These are phyloP conservation scores for Leucosporidium scottii DNA, from an alignment of 768 basidiomycete species.

Conservation along the genomic window DNA sequence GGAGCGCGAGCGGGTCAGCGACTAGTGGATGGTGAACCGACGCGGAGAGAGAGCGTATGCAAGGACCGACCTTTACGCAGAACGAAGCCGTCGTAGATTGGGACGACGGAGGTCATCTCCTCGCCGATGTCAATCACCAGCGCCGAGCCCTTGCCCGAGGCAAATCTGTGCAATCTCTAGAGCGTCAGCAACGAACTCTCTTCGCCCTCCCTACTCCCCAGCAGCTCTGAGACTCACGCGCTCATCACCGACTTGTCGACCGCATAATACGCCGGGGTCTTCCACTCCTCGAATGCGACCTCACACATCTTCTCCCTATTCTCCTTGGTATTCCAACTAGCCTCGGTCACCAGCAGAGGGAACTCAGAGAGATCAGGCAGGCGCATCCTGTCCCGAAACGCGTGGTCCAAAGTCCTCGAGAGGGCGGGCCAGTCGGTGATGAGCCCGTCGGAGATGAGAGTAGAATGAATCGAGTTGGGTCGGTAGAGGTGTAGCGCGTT, in stretches of 20 bases:
- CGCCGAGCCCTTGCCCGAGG: conserved; percentile 94
- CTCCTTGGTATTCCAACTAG: conserved; percentile 90
- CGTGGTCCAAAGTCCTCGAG: conserved; percentile 63
- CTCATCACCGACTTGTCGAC: conserved; percentile 90
- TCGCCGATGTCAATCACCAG: conserved; percentile 91
- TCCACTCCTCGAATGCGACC: conserved; percentile 94
- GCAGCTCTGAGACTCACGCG: conserved; percentile 54
- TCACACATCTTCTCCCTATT: conserved; percentile 93
- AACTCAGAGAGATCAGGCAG: conserved; percentile 53
- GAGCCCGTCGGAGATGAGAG: conserved; percentile 75
- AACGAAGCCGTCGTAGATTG: conserved; percentile 95
- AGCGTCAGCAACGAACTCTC: too few relatives aligned
- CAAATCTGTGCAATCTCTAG: too few relatives aligned
- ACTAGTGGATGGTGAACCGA: too few relatives aligned
- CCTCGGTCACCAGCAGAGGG: conserved; percentile 86
- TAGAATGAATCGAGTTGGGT: conserved; percentile 75
- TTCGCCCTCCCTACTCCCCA: background rate
- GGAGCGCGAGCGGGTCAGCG: background rate
- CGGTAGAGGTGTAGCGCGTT: conserved; percentile 85
- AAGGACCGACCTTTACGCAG: conserved; percentile 73
- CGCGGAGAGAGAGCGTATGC: too few relatives aligned
- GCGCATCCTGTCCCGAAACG: conserved; percentile 45
- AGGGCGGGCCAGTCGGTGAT: conserved; percentile 66
- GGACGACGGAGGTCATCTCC: conserved; percentile 80
- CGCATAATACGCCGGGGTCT: conserved; percentile 91